phyloP scores from a whole-genome alignment of 176 grass and related monocot genomes.

The Hsuehochloa calcarea region DNA sequence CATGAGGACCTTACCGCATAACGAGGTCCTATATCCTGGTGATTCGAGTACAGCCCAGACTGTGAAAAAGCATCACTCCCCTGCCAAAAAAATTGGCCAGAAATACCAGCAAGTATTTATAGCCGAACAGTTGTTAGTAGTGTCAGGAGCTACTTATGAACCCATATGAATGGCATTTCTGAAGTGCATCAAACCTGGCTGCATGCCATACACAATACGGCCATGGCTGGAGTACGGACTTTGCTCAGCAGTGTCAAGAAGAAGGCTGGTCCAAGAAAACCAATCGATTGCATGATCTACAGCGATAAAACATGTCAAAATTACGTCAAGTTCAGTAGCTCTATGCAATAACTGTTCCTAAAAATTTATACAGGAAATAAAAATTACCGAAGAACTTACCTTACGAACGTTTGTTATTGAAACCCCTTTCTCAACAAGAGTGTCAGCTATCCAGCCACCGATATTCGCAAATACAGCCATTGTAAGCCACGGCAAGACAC shows the following conservation, averaged over 20 bases:
- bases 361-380: constrained; percentile 16
- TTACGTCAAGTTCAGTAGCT: constrained; percentile 12
- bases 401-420: constrained; percentile 90
- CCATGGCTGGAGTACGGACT: constrained; percentile 68
- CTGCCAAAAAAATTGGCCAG: constrained; percentile 38
- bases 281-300: constrained; percentile 99
- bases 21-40: constrained; percentile 95
- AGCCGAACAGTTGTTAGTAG: not conserved
- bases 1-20: constrained; percentile 62
- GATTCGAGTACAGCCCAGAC: constrained; percentile 93
- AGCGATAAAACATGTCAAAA: not conserved
- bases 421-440: constrained; percentile 68
- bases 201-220: constrained; percentile 91
- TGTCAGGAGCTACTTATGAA: not conserved
- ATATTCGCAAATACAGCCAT: constrained; percentile 93
- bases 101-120: not conserved
- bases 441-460: constrained; percentile 96
- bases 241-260: constrained; percentile 77
- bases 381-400: constrained; percentile 41
- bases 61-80: constrained; percentile 95
- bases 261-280: constrained; percentile 89
- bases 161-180: constrained; percentile 10
- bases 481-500: constrained; percentile 94
- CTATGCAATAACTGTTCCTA: not conserved
- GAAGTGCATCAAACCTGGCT: constrained; percentile 70